Conservation (phyloP, 2,329 filamentous ascomycete genomes). For the Epichloe sibirici region DNA sequence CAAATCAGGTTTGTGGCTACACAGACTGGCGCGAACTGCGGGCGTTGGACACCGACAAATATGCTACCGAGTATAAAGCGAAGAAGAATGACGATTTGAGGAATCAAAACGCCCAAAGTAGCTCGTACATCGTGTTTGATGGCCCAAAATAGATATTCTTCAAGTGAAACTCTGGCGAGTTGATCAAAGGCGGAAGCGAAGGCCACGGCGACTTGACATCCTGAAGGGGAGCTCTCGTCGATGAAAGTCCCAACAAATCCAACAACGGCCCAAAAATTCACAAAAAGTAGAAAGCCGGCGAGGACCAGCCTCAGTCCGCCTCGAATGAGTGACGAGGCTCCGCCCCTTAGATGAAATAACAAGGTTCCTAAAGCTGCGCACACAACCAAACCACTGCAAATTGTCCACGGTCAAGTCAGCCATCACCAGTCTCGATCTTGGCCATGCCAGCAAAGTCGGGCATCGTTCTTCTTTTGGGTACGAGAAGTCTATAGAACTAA, state of each 20-base stretch:
- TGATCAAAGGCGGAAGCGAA: conserved; percentile 46
- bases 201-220: conserved; percentile 39
- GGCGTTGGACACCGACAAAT: conserved; percentile 41
- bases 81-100: conserved; percentile 33
- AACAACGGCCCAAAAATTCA: conserved; percentile 40
- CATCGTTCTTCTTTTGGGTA: background rate
- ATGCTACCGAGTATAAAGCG: conserved; percentile 41
- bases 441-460: background rate
- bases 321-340: conserved; percentile 37
- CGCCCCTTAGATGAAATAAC: conserved; percentile 33
- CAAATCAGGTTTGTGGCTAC: conserved; percentile 32
- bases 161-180: conserved; percentile 37
- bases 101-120: conserved; percentile 25
- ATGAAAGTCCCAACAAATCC: conserved; percentile 39
- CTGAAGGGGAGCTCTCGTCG: conserved; percentile 26
- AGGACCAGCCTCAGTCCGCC: conserved; percentile 54
- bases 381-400: conserved; percentile 35
- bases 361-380: conserved; percentile 36
- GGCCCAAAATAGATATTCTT: conserved; percentile 43
- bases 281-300: conserved; percentile 38
- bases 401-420: background rate
- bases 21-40: conserved; percentile 40
- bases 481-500: conserved; percentile 21
- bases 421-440: background rate
- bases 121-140: conserved; percentile 28